phyloP scores from a whole-genome alignment of 1,284 basidiomycete genomes.

The Mycosarcoma maydis region DNA sequence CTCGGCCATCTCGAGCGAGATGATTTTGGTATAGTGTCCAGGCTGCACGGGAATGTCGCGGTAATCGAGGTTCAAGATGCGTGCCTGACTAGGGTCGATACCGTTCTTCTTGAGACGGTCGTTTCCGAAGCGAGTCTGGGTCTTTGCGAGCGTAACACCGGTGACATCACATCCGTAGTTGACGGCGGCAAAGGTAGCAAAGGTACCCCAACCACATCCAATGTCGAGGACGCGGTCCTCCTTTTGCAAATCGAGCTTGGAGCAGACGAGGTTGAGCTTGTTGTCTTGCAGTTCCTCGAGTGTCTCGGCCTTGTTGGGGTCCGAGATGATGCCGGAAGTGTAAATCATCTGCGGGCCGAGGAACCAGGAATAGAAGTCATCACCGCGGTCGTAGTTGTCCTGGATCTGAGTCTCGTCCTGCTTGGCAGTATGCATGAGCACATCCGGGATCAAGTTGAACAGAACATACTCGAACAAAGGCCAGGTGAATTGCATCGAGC shows the following conservation, averaged over 20 bases:
- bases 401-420: slow-evolving; percentile 97
- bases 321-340: slow-evolving; percentile 87
- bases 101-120: slow-evolving; percentile 85
- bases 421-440: slow-evolving; percentile 85
- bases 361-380: slow-evolving; percentile 75
- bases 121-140: slow-evolving; percentile 92
- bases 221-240: slow-evolving; percentile 87
- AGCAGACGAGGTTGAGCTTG: slow-evolving; percentile 93
- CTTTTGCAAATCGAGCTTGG: slow-evolving; percentile 88
- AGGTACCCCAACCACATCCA: slow-evolving; percentile 98
- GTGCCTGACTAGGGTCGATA: slow-evolving; percentile 78
- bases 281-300: slow-evolving; percentile 98
- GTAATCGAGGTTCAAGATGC: slow-evolving; percentile 94
- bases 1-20: slow-evolving; percentile 97
- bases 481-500: slow-evolving; percentile 81
- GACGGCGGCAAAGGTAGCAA: slow-evolving; percentile 92
- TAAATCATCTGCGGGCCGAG: slow-evolving; percentile 96
- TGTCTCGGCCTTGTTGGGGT: slow-evolving; percentile 80
- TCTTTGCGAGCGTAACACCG: slow-evolving; percentile 89
- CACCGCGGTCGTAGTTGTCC: slow-evolving; percentile 91
- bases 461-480: slow-evolving; percentile 95
- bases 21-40: slow-evolving; percentile 90
- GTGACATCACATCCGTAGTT: slow-evolving; percentile 95
- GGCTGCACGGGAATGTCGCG: slow-evolving; percentile 85
- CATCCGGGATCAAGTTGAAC: slow-evolving; percentile 86